Conservation (phyloP, 139 green algal genomes). For the Diplosphaera chodatii region DNA sequence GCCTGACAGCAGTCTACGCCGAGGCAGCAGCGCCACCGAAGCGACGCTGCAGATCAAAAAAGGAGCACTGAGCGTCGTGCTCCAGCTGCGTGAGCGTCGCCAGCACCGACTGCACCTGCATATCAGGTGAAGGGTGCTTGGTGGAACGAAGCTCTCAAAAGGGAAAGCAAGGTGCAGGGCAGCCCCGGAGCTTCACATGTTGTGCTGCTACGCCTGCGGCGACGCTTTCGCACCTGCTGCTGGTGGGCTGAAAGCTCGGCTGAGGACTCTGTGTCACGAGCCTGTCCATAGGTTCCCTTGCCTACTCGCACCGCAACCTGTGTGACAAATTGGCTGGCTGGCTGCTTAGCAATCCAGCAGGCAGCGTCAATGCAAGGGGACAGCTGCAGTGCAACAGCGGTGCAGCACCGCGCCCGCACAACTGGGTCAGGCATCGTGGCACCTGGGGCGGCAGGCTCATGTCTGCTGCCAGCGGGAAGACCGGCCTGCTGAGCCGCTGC, state of each 20-base stretch:
- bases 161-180: not conserved
- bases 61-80: constrained; percentile 51
- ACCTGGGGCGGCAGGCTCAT: constrained; percentile 50
- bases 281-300: constrained; percentile 24
- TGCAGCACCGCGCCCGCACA: too few species aligned
- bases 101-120: constrained; percentile 46
- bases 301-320: constrained; percentile 9
- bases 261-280: constrained; percentile 10
- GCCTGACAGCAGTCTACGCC: constrained; percentile 12
- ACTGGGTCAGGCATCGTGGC: too few species aligned
- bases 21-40: constrained; percentile 8
- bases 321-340: too few species aligned
- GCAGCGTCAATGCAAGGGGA: too few species aligned
- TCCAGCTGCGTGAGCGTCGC: constrained; percentile 54
- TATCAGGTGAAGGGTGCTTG: constrained; percentile 29
- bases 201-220: not conserved
- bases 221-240: not conserved
- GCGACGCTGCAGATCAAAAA: constrained; percentile 47
- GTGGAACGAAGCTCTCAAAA: not conserved
- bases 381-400: too few species aligned
- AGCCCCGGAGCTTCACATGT: too few species aligned
- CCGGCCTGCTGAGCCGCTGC: constrained; percentile 34
- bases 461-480: constrained; percentile 46
- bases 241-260: not conserved
- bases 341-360: too few species aligned